Percentiles rank a stretch among this genome's conserved stretches.
Conservation (phyloP, 2,329 filamentous ascomycete species). For the Colletotrichum phormii region DNA sequence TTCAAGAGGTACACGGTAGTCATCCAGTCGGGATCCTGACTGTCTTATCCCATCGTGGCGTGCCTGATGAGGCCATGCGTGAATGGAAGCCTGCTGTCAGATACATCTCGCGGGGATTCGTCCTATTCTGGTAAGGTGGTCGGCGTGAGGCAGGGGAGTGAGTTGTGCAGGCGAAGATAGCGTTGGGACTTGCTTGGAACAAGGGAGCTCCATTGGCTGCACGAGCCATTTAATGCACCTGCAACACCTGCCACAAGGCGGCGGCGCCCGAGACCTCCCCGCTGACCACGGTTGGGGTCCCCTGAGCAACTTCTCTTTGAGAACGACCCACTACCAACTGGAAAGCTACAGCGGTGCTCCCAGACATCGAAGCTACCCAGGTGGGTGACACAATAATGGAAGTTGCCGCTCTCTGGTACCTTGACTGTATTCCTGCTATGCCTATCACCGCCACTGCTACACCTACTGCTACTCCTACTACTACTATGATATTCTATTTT, state of each 20-base stretch:
- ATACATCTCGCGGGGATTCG: not conserved
- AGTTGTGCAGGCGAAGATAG: not conserved
- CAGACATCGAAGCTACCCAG: too few species aligned
- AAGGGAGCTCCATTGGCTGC: slow-evolving; percentile 1
- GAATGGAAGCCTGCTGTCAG: not conserved
- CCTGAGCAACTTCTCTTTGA: not conserved
- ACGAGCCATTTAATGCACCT: not conserved
- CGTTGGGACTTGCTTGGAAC: not conserved
- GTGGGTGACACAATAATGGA: too few species aligned
- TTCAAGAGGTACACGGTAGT: not conserved
- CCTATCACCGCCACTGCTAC: not conserved
- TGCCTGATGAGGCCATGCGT: not conserved
- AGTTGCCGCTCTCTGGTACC: not conserved
- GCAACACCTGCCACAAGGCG: slow-evolving; percentile 2
- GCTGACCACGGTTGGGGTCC: not conserved
- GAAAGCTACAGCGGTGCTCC: too few species aligned
- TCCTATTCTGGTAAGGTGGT: not conserved
- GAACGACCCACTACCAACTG: too few species aligned
- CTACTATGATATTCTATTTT: too few species aligned
- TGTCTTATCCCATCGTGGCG: too few species aligned
- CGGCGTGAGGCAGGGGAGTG: not conserved
- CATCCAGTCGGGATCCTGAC: not conserved
- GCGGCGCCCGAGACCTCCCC: slow-evolving; percentile 17
- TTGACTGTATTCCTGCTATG: not conserved
- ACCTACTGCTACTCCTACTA: too few species aligned